These are phyloP conservation scores for Clarireedia sp. DNA, from an alignment of 2,329 filamentous ascomycete species.

Conservation along the genomic window DNA sequence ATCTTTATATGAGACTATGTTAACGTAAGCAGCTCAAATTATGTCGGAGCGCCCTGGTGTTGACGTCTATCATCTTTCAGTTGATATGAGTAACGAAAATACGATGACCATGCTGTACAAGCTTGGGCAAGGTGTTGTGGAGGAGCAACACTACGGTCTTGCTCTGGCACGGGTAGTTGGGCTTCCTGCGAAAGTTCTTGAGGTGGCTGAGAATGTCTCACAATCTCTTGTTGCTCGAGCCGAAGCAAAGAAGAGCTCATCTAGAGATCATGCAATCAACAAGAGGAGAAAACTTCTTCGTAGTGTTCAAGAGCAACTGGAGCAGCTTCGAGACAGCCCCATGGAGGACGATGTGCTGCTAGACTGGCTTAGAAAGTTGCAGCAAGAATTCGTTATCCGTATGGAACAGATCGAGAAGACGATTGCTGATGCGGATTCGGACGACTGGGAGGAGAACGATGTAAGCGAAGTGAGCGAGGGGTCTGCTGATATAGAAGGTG, in stretches of 20 bases:
- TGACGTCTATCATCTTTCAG: conserved; percentile 71
- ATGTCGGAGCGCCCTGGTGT: conserved; percentile 70
- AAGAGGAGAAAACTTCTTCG: conserved; percentile 67
- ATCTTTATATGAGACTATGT: not conserved
- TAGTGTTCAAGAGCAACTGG: conserved; percentile 62
- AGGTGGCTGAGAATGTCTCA: conserved; percentile 60
- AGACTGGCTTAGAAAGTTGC: conserved; percentile 57
- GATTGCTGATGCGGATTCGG: conserved; percentile 14
- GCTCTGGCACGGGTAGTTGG: conserved; percentile 67
- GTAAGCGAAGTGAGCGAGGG: not conserved
- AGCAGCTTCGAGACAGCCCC: conserved; percentile 56
- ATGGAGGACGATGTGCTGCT: conserved; percentile 58
- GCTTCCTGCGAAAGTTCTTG: conserved; percentile 59
- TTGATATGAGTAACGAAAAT: conserved; percentile 49
- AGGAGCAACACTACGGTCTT: conserved; percentile 76
- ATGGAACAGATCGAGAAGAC: conserved; percentile 56
- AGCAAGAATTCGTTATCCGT: conserved; percentile 63
- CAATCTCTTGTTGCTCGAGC: conserved; percentile 50
- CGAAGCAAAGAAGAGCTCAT: conserved; percentile 50
- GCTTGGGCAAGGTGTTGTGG: conserved; percentile 61
- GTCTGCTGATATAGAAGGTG: not conserved
- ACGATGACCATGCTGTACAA: conserved; percentile 86
- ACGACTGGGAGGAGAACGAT: conserved; percentile 7
- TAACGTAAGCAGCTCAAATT: conserved; percentile 49
- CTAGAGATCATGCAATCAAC: conserved; percentile 49